phyloP scores from a whole-genome alignment of 805 yeast genomes.

The Metschnikowia vanudenii region DNA sequence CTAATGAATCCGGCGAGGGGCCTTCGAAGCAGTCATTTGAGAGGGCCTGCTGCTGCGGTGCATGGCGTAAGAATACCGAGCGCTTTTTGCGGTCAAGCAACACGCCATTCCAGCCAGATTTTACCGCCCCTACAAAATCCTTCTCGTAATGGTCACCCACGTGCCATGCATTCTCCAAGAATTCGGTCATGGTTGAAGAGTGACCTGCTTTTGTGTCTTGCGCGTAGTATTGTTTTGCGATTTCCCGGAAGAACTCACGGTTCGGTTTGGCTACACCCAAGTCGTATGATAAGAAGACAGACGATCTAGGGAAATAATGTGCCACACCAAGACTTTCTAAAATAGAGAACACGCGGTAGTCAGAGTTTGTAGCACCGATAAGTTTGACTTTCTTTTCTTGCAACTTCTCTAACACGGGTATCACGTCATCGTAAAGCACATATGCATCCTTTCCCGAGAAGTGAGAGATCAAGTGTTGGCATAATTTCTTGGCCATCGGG shows the following conservation, averaged over 20 bases:
- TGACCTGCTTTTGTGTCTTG: neutral
- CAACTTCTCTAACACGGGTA: constrained; percentile 40
- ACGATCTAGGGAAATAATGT: constrained; percentile 36
- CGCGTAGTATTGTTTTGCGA: constrained; percentile 7
- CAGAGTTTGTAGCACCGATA: constrained; percentile 61
- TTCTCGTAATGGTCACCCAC: constrained; percentile 61
- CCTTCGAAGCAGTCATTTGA: constrained; percentile 19
- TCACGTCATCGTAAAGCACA: constrained; percentile 51
- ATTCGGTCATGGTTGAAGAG: constrained; percentile 7
- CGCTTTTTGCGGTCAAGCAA: constrained; percentile 45
- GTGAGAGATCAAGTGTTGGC: constrained; percentile 43
- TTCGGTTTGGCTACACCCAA: constrained; percentile 55
- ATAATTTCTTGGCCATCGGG: constrained; percentile 34
- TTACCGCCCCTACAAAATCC: constrained; percentile 52
- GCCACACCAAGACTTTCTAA: constrained; percentile 47
- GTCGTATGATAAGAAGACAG: constrained; percentile 56
- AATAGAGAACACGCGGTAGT: constrained; percentile 48
- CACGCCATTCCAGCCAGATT: constrained; percentile 63
- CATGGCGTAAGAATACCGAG: constrained; percentile 19
- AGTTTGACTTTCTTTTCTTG: constrained; percentile 32
- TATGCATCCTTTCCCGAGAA: constrained; percentile 56
- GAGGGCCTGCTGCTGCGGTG: constrained; percentile 1
- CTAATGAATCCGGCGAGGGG: constrained; percentile 10
- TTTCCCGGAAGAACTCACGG: constrained; percentile 36
- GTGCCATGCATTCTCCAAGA: constrained; percentile 49